Evolutionary conservation across 148 eudicot genomes (phyloP), one percentile per base, ranked within the genome.

Genomic region (Dysphania ambrosioides): DNA sequence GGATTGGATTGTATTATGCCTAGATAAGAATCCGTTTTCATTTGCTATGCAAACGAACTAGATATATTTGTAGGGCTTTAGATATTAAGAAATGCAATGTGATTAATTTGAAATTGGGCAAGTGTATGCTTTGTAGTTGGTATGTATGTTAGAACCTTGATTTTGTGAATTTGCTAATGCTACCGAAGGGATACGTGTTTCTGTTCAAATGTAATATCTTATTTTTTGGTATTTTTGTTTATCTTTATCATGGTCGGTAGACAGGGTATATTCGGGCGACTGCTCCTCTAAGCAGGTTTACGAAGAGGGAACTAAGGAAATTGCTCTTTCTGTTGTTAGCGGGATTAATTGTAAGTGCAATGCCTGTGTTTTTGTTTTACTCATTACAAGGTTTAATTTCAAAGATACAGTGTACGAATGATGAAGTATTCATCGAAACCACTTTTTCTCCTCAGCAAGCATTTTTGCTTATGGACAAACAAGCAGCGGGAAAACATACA

Each of bases 391-490:
- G 27, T 64, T 2, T 40, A 2, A 24, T 41, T 61, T 32, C 36
- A 23, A n/a, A 29, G 19, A 26, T 64, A 44, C 24, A 15, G n/a
- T 57, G 8, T 34, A 13, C n/a, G n/a, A n/a, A n/a, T n/a, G n/a
- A n/a, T 27, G 71, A 26, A 5, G 53, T 34, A 49, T 16, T 79
- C 11, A 73, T 66, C 0, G 32, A 55, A 42, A 42, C 27, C 1
- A 34, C 24, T 38, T 18, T 55, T 75, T 66, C 70, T 71, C 29
- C 57, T 62, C 86, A 93, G 98, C 98, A 44, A 93, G 97, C 83
- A 85, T 93, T 74, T 93, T 93, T 77, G 98, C 98, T 74, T 93
- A 93, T 78, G 98, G 98, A 75, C 98, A 93, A 83, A 93, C 98
- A 55, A 93, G 94, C 87, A 93, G 98, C 79, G 98, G 98, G 64